Evolutionary conservation across 2,329 filamentous ascomycete species (phyloP), one percentile per base, ranked within the genome.

Genomic region (Xylariaceae sp.): DNA sequence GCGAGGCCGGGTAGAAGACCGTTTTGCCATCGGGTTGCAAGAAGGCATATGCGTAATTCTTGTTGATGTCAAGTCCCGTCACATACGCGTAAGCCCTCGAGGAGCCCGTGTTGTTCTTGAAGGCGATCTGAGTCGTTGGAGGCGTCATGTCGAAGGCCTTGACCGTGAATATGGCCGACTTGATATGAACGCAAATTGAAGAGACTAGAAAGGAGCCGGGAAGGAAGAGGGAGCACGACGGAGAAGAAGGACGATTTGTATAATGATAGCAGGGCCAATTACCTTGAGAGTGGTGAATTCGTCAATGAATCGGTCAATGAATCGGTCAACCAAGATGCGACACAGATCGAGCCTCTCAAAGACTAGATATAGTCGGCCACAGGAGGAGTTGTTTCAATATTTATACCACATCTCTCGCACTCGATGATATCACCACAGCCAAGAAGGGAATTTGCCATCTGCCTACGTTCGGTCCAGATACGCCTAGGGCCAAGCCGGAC

Each of bases 1-100:
- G 86, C 4, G 81, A 85, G 0, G 69, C 65, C 0, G 88, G 88
- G 58, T 80, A 84, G 71, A 88, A 87, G 3, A 80, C 71, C 4
- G 83, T 86, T 51, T 73, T 72, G 46, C 87, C 87, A 64, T 91
- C 86, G 11, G 84, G 73, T 62, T 80, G 74, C 30, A 91, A 74
- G 43, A 91, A 74, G 56, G 85, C 78, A 26, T 85, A 74, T 11
- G 75, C 75, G 62, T 82, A 80, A 66, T 79, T 76, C 19, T 80
- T 79, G 66, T 83, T 77, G 44, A 85, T 66, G 34, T 83, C 81
- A 19, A 76, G 74, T 26, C 88, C 88, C 1, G 85, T 91, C 64
- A 94, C 79, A 68, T 88, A 87, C 26, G 84, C 87, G 64, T 81
- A 89, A 43, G 84, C 79, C 35, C 71, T 78, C 50, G 74, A 71